Conservation (phyloP, 2,329 filamentous ascomycete species). For the Aspergillus carbonarius region DNA sequence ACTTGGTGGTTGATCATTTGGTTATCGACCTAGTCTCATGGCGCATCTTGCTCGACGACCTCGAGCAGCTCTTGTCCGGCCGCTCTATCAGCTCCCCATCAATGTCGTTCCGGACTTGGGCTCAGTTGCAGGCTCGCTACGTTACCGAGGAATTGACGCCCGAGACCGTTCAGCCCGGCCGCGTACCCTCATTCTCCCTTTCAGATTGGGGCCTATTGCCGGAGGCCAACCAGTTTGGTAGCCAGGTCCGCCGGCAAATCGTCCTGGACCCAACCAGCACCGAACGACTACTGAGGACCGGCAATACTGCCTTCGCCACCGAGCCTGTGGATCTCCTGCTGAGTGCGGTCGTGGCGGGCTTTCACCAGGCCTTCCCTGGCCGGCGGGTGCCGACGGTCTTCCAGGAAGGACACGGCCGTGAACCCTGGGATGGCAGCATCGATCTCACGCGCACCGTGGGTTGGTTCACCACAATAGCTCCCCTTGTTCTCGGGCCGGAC, state of each 20-base stretch:
- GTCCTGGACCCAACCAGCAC: too few relatives aligned
- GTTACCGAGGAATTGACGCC: too few relatives aligned
- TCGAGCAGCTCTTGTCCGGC: background rate
- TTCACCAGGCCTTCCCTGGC: background rate
- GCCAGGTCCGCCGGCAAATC: background rate
- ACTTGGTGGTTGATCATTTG: slow-evolving; percentile 11
- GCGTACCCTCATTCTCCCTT: too few relatives aligned
- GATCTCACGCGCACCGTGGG: background rate
- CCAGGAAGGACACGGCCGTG: background rate
- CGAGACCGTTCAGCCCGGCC: too few relatives aligned
- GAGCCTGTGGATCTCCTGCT: too few relatives aligned
- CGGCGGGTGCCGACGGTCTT: background rate
- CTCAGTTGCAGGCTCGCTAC: background rate
- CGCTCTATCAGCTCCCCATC: background rate
- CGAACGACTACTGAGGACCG: too few relatives aligned
- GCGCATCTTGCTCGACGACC: slow-evolving; percentile 11
- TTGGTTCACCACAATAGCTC: background rate
- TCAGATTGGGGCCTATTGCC: too few relatives aligned
- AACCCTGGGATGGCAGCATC: background rate
- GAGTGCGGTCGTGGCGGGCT: too few relatives aligned
- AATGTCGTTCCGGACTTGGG: slow-evolving; percentile 2
- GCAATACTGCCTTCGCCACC: too few relatives aligned
- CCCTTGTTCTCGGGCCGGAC: background rate
- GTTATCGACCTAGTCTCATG: slow-evolving; percentile 17
- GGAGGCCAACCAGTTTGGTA: background rate